Evolutionary conservation across 176 grass and related monocot species (phyloP).

Genomic region (Eremochloa ophiuroides): DNA sequence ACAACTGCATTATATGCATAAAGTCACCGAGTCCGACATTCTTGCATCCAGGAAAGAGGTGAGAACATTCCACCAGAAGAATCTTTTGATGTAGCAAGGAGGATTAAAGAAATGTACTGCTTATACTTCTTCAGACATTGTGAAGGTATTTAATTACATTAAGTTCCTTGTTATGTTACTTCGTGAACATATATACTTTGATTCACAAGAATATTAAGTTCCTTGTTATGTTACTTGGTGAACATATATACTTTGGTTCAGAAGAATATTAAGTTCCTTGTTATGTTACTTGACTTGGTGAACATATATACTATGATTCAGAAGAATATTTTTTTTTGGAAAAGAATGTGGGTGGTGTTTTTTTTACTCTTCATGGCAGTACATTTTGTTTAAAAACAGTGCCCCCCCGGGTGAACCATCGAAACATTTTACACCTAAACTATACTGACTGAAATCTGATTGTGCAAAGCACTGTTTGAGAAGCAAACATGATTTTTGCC

Average conservation of each 20-base stretch:
- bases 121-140: slow-evolving; percentile 99
- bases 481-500: not conserved
- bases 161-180: not conserved
- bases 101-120: slow-evolving; percentile 88
- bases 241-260: not conserved
- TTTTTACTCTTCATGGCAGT: not conserved
- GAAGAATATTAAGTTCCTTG: not conserved
- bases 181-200: not conserved
- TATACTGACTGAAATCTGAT: not conserved
- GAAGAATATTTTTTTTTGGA: not conserved
- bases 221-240: not conserved
- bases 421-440: not conserved
- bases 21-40: not conserved
- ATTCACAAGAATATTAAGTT: not conserved
- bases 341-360: not conserved
- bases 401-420: not conserved
- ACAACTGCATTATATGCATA: not conserved
- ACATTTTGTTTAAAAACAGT: not conserved
- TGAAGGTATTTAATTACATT: slow-evolving; percentile 61
- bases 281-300: not conserved
- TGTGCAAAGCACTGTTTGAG: not conserved
- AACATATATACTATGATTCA: not conserved
- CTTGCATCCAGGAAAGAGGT: slow-evolving; percentile 85
- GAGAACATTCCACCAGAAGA: slow-evolving; percentile 96
- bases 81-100: slow-evolving; percentile 85